Base-by-base conservation (phyloP, 192 early-diverging fungal genomes). In the Phlyctochytrium arcticum region DNA sequence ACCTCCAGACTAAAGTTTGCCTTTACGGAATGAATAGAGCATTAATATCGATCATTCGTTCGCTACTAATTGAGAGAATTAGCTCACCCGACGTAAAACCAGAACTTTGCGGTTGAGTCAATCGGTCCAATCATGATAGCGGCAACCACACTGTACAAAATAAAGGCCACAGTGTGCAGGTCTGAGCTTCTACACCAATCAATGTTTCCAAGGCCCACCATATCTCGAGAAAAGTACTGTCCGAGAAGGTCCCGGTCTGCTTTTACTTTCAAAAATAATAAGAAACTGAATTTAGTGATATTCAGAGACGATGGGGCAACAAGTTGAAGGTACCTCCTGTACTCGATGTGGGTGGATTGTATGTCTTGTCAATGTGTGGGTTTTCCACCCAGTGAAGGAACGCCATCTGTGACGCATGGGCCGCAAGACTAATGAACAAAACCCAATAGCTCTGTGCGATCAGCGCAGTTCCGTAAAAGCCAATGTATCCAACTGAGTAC, bases 401-500 rank as follows among this genome's bases (percentile, higher is more conserved):
- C 36, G 81, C 80, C 58, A 97, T 89, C 72, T 98, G 94, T 29
- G 82, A 77, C 31, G 86, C 85, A 69, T 98, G 96, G 8, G 93
- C 92, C 33, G 84, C 88, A 46, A 98, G 78, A 26, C 88, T 89
- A 42, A 89, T 89, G 68, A 91, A 96, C 42, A 98, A 82, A 1
- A 98, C 92, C 42, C 84, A 91, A 72, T 96, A 93, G 59, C 85
- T 88, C 37, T 93, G 91, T 46, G 90, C 89, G 66, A 98, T 93
- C 39, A 98, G 75, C 27, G 95, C 89, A 8, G 90, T 81, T 26
- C 92, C 96, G 68, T 98, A 98, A 80, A 94, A 98, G 6, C 95
- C 93, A 23, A 89, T 86, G 68, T 97, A 98, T 21, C 96, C 96
- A 39, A 98, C 89, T 27, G 93, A 95, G 79, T 98, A 98, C 95